These are phyloP conservation scores for Tulasnella sp. DNA, from an alignment of 768 basidiomycete genomes.

Conservation along the genomic window DNA sequence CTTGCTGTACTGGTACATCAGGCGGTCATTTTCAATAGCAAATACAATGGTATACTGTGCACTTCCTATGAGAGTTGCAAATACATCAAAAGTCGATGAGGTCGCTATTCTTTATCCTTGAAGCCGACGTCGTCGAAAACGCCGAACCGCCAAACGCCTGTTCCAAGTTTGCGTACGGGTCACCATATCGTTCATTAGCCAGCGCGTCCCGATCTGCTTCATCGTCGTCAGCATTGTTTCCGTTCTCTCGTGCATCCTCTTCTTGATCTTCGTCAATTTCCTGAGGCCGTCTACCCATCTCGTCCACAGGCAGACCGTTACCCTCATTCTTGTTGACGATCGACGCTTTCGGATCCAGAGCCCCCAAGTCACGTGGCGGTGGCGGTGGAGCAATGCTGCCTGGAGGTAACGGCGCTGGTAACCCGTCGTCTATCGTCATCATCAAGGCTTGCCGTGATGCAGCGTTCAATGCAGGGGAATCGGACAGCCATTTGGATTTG, in stretches of 20 bases:
- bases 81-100: not conserved
- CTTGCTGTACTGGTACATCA: not conserved
- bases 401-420: not conserved
- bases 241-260: constrained; percentile 1
- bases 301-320: not conserved
- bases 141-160: not conserved
- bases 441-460: constrained; percentile 24
- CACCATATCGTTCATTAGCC: constrained; percentile 1
- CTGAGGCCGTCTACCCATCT: not conserved
- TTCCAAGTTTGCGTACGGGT: constrained; percentile 7
- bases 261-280: constrained; percentile 1
- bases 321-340: not conserved
- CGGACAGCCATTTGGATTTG: constrained; percentile 64
- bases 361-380: not conserved
- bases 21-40: not conserved
- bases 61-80: not conserved
- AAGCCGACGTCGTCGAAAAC: not conserved
- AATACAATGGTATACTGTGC: not conserved
- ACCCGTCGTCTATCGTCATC: not conserved
- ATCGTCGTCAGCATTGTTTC: not conserved
- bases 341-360: constrained; percentile 1
- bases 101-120: not conserved
- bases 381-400: not conserved
- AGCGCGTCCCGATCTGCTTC: constrained; percentile 1
- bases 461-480: constrained; percentile 82